Evolutionary conservation across 1,284 basidiomycete species (phyloP).

Genomic region (Marasmius oreades): DNA sequence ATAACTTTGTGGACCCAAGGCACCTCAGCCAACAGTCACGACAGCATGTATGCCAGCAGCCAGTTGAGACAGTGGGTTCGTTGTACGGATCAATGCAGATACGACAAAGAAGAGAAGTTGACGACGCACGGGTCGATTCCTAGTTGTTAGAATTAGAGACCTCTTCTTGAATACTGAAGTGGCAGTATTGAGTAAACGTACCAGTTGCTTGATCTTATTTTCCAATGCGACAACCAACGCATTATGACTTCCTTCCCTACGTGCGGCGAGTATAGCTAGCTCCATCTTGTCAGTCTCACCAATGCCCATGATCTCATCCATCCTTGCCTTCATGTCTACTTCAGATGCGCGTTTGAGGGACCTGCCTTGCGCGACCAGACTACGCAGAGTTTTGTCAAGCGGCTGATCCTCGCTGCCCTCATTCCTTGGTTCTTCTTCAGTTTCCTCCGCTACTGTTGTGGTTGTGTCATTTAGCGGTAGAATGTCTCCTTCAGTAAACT

Average conservation of each 20-base stretch:
- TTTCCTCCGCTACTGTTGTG: conserved; percentile 4
- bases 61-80: conserved; percentile 77
- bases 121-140: conserved; percentile 44
- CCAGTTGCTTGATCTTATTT: conserved; percentile 55
- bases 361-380: conserved; percentile 51
- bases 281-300: conserved; percentile 48
- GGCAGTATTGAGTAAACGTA: conserved; percentile 27
- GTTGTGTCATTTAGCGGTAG: conserved; percentile 25
- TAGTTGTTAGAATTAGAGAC: conserved; percentile 17
- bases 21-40: conserved; percentile 76
- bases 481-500: conserved; percentile 73
- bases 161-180: conserved; percentile 4
- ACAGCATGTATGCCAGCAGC: conserved; percentile 83
- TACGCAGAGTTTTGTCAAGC: conserved; percentile 36
- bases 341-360: conserved; percentile 27
- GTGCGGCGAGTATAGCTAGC: conserved; percentile 44
- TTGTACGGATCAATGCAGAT: conserved; percentile 74
- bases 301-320: conserved; percentile 40
- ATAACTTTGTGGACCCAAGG: conserved; percentile 74
- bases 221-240: conserved; percentile 55
- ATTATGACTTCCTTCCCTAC: conserved; percentile 41
- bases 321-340: conserved; percentile 30
- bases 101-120: conserved; percentile 56
- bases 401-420: conserved; percentile 27
- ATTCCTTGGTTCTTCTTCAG: conserved; percentile 27